Percentiles rank a stretch among this genome's conserved stretches.
phyloP scores from a whole-genome alignment of 2,329 filamentous ascomycete genomes.

The Pseudogymnoascus sp. region DNA sequence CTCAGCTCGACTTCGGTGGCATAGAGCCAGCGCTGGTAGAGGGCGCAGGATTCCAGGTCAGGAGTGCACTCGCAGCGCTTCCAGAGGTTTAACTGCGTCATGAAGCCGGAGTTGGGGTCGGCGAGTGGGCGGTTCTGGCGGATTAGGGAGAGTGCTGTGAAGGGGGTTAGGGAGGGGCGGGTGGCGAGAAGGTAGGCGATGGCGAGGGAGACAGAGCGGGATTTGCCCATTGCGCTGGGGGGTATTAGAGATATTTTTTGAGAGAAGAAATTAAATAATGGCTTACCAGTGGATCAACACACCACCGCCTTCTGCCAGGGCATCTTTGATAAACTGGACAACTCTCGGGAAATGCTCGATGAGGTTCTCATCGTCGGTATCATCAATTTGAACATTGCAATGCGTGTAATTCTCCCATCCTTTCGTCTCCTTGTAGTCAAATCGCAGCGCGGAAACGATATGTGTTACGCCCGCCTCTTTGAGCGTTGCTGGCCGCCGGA shows the following conservation, averaged over 20 bases:
- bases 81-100: conserved; percentile 79
- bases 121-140: conserved; percentile 65
- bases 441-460: conserved; percentile 72
- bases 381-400: conserved; percentile 76
- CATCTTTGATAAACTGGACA: conserved; percentile 76
- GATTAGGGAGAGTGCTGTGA: conserved; percentile 60
- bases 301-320: conserved; percentile 52
- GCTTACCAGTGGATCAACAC: conserved; percentile 67
- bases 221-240: conserved; percentile 87
- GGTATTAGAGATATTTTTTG: conserved; percentile 12
- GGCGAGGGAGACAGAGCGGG: conserved; percentile 76
- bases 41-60: conserved; percentile 58
- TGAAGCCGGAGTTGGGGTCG: conserved; percentile 88
- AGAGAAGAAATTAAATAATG: conserved; percentile 12
- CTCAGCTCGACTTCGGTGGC: conserved; percentile 57
- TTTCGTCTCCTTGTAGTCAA: conserved; percentile 47
- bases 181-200: conserved; percentile 78
- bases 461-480: conserved; percentile 74
- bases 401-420: conserved; percentile 58
- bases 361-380: conserved; percentile 82
- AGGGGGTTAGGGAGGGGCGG: conserved; percentile 40
- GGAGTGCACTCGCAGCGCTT: conserved; percentile 76
- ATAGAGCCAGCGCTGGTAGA: conserved; percentile 75
- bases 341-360: conserved; percentile 70
- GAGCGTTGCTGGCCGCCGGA: conserved; percentile 65